Evolutionary conservation across 192 early-diverging fungal genomes (phyloP), one percentile per base, ranked within the genome.

Genomic region (Backusella tuberculispora): DNA sequence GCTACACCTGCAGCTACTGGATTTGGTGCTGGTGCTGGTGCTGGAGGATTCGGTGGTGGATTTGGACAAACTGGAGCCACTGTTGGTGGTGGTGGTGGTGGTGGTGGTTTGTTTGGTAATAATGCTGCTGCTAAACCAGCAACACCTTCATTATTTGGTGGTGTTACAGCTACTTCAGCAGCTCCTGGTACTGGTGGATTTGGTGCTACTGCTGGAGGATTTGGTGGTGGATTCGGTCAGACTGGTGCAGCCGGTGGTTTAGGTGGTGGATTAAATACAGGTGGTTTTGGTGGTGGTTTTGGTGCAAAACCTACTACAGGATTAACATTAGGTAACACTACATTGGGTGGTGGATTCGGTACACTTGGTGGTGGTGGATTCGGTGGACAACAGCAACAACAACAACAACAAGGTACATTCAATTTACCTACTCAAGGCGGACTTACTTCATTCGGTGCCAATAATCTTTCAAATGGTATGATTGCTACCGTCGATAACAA

Each of bases 401-500:
- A 24, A 67, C 47, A 76, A 77, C 60, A 76, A 65, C 29, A 45
- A 75, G 40, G 78, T 74, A 53, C 78, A 41, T 75, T 76, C n/a
- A 77, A 68, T 34, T 72, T 75, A 24, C 80, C 81, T 21, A 64
- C 79, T 63, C 75, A 86, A 47, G 88, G 87, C n/a, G 77, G 77
- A 50, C 65, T 83, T 24, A 78, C 77, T 10, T 80, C 82, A 37
- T 81, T 83, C 29, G 80, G 80, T 43, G 78, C 85, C 45, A 79
- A 81, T 66, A 79, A 79, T 40, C 41, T 77, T 15, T 50, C 42
- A 15, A 48, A 69, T n/a, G 77, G 76, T 40, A 76, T 97, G 26
- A 83, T 88, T 12, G 95, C 96, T 5, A 85, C 87, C 24, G 91
- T 98, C 67, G 95, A 96, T 69, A 83, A 86, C 66, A 92, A 94